phyloP scores from a whole-genome alignment of 805 yeast species.

The Kazachstania viticola region DNA sequence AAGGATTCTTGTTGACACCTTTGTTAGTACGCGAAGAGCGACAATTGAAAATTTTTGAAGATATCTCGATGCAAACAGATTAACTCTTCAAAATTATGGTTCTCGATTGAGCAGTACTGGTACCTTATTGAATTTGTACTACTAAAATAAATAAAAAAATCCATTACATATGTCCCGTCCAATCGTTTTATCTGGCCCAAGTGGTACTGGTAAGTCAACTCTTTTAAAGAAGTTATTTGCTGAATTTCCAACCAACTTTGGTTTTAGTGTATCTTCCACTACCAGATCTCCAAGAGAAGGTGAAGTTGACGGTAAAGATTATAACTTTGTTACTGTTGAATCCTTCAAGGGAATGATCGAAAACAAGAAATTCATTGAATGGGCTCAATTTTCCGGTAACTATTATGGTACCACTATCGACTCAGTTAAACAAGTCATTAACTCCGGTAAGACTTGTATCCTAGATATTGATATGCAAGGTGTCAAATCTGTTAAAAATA shows the following conservation, averaged over 20 bases:
- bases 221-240: constrained; percentile 78
- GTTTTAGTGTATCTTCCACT: constrained; percentile 82
- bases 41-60: no score
- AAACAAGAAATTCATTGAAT: constrained; percentile 74
- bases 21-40: no score
- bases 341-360: constrained; percentile 68
- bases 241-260: constrained; percentile 82
- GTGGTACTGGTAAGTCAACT: constrained; percentile 93
- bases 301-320: constrained; percentile 80
- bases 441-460: constrained; percentile 65
- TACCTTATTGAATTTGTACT: no score
- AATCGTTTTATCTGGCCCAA: constrained; percentile 92
- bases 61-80: no score
- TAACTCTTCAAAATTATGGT: no score
- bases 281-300: constrained; percentile 89
- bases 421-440: constrained; percentile 55
- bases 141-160: no score
- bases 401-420: constrained; percentile 89
- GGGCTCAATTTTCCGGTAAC: constrained; percentile 97
- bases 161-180: constrained; percentile 64
- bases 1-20: no score
- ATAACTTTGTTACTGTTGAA: constrained; percentile 74
- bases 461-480: constrained; percentile 99
- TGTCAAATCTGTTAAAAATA: constrained; percentile 78
- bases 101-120: no score